Percentiles rank a stretch among this genome's conserved stretches.
Evolutionary conservation across 495 filamentous ascomycete genomes (phyloP).

Genomic region (Talaromyces thailandensis): DNA sequence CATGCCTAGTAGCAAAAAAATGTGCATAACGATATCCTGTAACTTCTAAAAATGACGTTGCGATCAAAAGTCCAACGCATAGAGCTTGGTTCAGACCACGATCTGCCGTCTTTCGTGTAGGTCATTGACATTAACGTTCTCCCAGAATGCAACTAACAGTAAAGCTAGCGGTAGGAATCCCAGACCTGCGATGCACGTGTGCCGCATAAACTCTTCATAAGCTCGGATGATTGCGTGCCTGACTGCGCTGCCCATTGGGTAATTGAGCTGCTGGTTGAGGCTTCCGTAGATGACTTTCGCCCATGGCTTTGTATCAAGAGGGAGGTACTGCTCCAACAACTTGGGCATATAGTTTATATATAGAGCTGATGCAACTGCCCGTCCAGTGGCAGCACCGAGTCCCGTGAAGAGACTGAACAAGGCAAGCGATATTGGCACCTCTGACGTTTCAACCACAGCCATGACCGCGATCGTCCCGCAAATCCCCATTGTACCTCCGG

Average conservation of each 20-base stretch:
- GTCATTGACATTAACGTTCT: constrained; percentile 44
- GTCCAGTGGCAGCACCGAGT: constrained; percentile 59
- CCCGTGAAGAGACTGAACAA: constrained; percentile 50
- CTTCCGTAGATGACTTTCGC: constrained; percentile 42
- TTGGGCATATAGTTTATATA: constrained; percentile 53
- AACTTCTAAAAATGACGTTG: background rate
- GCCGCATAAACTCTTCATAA: constrained; percentile 46
- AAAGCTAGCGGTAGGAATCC: constrained; percentile 40
- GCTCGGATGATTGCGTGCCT: constrained; percentile 45
- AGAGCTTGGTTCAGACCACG: background rate
- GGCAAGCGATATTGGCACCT: constrained; percentile 58
- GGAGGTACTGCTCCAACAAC: constrained; percentile 46
- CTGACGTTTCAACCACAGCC: constrained; percentile 53
- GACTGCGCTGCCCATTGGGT: constrained; percentile 37
- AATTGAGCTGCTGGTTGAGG: constrained; percentile 42
- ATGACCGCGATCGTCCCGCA: constrained; percentile 59
- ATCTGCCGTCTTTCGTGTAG: background rate
- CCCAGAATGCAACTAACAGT: constrained; percentile 37
- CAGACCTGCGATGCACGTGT: constrained; percentile 43
- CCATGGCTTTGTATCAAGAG: constrained; percentile 27
- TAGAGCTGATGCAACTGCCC: constrained; percentile 52
- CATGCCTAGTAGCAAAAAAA: background rate
- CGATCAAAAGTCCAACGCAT: background rate
- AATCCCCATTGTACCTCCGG: constrained; percentile 50
- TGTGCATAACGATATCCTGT: background rate